Percentiles rank a stretch among this genome's conserved stretches.
Conservation (phyloP, 306 rosid species). For the Corylus heterophylla region DNA sequence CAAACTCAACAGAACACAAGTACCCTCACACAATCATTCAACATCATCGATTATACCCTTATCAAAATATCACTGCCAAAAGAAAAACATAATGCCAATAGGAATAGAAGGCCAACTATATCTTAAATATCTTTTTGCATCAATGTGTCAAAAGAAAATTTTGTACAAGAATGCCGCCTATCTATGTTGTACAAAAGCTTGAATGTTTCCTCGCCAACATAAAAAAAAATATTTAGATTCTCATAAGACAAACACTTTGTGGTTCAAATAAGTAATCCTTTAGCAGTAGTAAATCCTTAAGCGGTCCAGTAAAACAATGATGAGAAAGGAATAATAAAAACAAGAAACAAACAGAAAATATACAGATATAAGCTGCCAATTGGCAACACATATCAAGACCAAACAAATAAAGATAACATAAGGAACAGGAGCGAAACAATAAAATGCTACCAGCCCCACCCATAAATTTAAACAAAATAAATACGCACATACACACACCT, state of each 20-base stretch:
- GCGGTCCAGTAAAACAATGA: neutral
- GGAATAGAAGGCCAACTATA: neutral
- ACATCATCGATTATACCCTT: neutral
- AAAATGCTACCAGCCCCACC: neutral
- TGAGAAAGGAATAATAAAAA: neutral
- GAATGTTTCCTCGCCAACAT: neutral
- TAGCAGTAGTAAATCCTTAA: neutral
- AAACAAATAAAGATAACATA: neutral
- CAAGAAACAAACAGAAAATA: neutral
- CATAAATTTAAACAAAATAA: neutral
- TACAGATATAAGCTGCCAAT: neutral
- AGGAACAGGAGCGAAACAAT: neutral
- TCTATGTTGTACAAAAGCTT: neutral
- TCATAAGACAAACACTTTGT: neutral
- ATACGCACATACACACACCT: neutral
- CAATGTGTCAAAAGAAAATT: neutral
- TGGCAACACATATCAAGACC: neutral
- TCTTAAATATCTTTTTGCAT: neutral
- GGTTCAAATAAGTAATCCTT: conserved; percentile 1
- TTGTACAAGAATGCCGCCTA: neutral
- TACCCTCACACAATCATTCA: neutral
- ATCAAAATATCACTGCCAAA: neutral
- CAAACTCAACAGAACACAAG: neutral
- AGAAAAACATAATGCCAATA: neutral
- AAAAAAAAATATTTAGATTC: neutral